Evolutionary conservation across 139 green algal genomes (phyloP), one percentile per base, ranked within the genome.

Genomic region (Micractinium sp.): DNA sequence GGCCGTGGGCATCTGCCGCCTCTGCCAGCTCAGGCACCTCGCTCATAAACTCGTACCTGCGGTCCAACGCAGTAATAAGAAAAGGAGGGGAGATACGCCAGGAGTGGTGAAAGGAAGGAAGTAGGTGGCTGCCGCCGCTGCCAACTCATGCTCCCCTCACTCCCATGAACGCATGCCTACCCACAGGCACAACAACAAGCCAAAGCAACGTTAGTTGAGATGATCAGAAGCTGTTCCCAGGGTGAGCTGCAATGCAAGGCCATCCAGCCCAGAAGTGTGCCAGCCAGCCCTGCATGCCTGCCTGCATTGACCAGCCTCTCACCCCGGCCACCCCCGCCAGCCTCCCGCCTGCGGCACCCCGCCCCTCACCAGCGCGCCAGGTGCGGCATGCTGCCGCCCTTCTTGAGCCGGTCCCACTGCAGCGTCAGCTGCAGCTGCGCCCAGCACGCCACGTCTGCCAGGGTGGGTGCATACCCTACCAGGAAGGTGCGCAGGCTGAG

Each of bases 381-480:
- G 93, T 99, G 95, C 0, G 94, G 91, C 25, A 95, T 85, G 29
- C 86, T 85, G 56, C 91, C 90, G 15, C 67, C 29, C 66, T 90
- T 91, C 39, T 91, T 91, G 39, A 97, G 81, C 93, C 96, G 96
- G 85, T 95, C 93, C 94, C 94, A 98, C 66, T 96, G 91, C 20
- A 94, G 91, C 4, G 69, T 91, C 61, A 81, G 89, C 87, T 93
- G 93, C 84, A 99, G 91, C 87, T 96, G 92, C 16, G 94, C 95
- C 97, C 98, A 99, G 20, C 97, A 86, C 0, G 93, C 95, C 22
- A 98, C 18, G 92, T 99, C 98, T 0, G 97, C 98, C 31, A 97
- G 41, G 4, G 94, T 96, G 13, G 97, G 78, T 9, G 39, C 47
- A 87, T 97, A 91, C 89, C 96, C 97, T 4, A 97, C 97, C 25